Base-by-base conservation (phyloP, 208 protist species). In the Acanthamoeba castellanii region DNA sequence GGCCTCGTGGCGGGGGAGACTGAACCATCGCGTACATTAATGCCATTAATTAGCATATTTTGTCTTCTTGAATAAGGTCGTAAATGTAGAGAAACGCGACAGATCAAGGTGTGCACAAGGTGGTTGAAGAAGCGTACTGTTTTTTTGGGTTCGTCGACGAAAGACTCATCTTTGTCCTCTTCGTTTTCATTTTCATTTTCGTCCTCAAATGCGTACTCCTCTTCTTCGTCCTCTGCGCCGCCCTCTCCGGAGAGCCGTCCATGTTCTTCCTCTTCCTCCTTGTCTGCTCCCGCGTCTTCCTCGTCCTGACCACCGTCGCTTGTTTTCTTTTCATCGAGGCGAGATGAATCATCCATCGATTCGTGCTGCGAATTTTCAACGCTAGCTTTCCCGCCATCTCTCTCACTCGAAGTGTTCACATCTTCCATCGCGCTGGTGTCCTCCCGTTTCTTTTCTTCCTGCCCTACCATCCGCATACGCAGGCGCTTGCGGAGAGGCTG, bases 181-280 rank as follows among this genome's bases (percentile, higher is more conserved):
- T 45, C 70, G 32, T 78, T 30, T 47, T 78, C 70, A 78, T 78
- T 30, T 47, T 78, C 70, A 78, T 78, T 78, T 18, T 78, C 70
- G 37, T 78, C 34, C 13, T 34, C 70, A 8, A 78, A 78, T 13
- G 70, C 34, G 34, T 78, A 78, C 61, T 70, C 61, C 37, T 72
- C 64, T 72, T 72, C 64, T 27, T 78, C 70, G 3, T 78, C 70
- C 14, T 45, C 70, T 3, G 70, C 30, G 14, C 32, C 70, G 20
- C 70, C 70, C n/a, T 78, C 70, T 20, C 70, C 70, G 70, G 70
- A 78, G n/a, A 30, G 34, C 9, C 70, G 11, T 74, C 11, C 70
- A 78, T 45, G 32, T 32, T 42, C 70, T 22, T 47, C 70, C 2
- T 45, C 32, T 8, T 25, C 70, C 32, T 78, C 32, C 18, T 45